Percentiles rank a stretch among this genome's conserved stretches.
phyloP scores from a whole-genome alignment of 2,329 filamentous ascomycete genomes.

The Colletotrichum tropicale region DNA sequence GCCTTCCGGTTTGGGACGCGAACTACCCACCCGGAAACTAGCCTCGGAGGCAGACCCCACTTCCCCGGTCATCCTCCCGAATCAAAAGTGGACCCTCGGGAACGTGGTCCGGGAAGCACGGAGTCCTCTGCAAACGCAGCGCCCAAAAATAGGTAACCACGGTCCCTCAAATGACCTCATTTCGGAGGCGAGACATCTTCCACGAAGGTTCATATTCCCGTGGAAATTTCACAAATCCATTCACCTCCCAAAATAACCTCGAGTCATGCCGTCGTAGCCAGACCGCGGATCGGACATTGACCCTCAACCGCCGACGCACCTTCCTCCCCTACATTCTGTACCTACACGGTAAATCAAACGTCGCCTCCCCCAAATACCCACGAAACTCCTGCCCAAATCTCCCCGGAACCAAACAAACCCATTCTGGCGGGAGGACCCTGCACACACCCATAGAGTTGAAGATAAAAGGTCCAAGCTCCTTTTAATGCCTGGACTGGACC shows the following conservation, averaged over 20 bases:
- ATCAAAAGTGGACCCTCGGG: neutral
- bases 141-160: neutral
- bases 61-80: neutral
- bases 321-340: neutral
- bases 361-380: neutral
- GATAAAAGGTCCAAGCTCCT: neutral
- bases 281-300: neutral
- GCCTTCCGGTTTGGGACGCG: neutral
- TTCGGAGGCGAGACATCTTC: neutral
- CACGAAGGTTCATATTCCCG: neutral
- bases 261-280: neutral
- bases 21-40: neutral
- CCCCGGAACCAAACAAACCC: neutral
- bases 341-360: neutral
- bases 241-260: neutral
- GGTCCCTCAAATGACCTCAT: neutral
- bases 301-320: neutral
- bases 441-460: neutral
- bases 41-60: neutral
- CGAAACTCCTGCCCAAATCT: neutral
- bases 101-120: neutral
- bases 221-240: neutral
- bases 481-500: neutral
- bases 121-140: neutral
- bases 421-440: neutral